Percentiles rank a stretch among this genome's conserved stretches.
Evolutionary conservation across 306 rosid genomes (phyloP).

Genomic region (Inga laurina): DNA sequence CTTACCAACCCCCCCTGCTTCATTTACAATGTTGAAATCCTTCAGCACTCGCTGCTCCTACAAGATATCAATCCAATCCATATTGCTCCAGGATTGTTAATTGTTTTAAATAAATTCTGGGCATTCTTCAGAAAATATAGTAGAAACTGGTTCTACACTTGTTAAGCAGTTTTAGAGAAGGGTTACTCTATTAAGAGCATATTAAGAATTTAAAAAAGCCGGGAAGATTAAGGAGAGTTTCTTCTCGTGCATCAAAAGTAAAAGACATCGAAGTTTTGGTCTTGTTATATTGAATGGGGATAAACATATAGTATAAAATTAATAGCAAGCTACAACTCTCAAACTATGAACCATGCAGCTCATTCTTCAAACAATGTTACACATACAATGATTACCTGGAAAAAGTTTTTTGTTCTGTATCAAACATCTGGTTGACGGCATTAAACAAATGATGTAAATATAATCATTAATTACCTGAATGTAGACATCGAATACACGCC

Average conservation of each 20-base stretch:
- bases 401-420: neutral
- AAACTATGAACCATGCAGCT: neutral
- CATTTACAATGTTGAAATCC: conserved; percentile 46
- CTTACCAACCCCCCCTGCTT: conserved; percentile 41
- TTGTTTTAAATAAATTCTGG: neutral
- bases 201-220: neutral
- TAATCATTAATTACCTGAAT: conserved; percentile 46
- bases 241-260: neutral
- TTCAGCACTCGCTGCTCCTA: conserved; percentile 29
- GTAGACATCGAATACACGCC: conserved; percentile 62
- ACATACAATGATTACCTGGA: neutral
- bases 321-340: neutral
- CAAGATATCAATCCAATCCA: conserved; percentile 5
- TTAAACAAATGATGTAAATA: conserved; percentile 9
- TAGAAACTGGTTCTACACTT: neutral
- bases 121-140: neutral
- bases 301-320: neutral
- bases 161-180: neutral
- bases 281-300: neutral
- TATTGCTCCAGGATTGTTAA: neutral
- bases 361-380: neutral
- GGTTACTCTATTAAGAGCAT: neutral
- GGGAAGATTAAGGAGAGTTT: neutral
- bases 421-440: neutral
- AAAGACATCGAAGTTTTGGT: neutral